phyloP scores from a whole-genome alignment of 495 filamentous ascomycete species.

The Aspergillus bridgeri region DNA sequence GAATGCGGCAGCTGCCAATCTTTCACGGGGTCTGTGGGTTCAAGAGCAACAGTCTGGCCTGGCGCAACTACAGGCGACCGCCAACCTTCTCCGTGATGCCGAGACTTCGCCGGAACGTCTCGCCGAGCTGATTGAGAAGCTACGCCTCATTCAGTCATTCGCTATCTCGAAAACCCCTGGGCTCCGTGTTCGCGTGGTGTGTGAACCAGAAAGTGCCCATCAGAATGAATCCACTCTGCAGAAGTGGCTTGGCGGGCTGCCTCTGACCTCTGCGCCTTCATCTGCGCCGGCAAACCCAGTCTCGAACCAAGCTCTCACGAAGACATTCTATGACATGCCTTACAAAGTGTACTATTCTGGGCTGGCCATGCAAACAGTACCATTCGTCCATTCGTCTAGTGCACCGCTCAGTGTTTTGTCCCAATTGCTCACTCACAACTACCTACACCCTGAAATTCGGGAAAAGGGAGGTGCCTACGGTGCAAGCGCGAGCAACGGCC shows the following conservation, averaged over 20 bases:
- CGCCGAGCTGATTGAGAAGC: conserved; percentile 72
- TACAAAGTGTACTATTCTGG: conserved; percentile 96
- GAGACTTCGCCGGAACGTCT: conserved; percentile 57
- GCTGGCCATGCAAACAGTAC: conserved; percentile 74
- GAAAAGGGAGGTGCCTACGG: conserved; percentile 98
- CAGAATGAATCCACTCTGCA: conserved; percentile 71
- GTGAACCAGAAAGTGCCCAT: conserved; percentile 63
- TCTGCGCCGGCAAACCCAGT: conserved; percentile 26
- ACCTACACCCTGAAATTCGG: conserved; percentile 94
- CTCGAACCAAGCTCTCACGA: conserved; percentile 43
- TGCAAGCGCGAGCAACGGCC: conserved; percentile 78
- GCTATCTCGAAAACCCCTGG: conserved; percentile 56
- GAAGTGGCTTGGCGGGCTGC: conserved; percentile 64
- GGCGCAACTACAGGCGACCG: conserved; percentile 83
- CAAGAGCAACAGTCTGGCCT: conserved; percentile 81
- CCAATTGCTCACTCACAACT: conserved; percentile 93
- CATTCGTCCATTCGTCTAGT: conserved; percentile 71
- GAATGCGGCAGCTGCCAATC: conserved; percentile 72
- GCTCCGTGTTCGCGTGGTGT: conserved; percentile 82
- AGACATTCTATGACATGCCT: conserved; percentile 87
- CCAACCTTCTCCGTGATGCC: conserved; percentile 55
- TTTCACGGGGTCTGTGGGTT: conserved; percentile 66
- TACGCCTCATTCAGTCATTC: conserved; percentile 80
- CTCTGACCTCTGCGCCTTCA: conserved; percentile 37
- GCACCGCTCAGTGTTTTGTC: conserved; percentile 83